Base-by-base conservation (phyloP, 108 stramenopile genomes). In the Skeletonema menzelii region DNA sequence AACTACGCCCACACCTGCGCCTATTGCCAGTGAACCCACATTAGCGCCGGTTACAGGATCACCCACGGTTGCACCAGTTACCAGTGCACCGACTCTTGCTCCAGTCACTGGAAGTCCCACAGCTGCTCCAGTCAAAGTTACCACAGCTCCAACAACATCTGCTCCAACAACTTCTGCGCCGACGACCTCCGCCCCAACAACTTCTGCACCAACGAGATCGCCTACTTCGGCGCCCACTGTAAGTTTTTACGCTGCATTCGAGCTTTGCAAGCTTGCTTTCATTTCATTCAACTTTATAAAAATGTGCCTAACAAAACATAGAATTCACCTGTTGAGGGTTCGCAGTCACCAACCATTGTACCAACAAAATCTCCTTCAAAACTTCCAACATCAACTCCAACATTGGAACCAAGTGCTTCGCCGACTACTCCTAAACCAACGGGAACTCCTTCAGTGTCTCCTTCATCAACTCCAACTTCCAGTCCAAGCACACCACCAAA, bases 301-400 rank as follows among this genome's bases (percentile, higher is more conserved):
- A 22, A 4, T 24, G 19, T 24, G 19, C 22, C 49, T 53, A 53
- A 17, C 44, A 15, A 46, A 46, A 14, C 31, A 32, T 27, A 62
- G 28, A 40, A 27, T 20, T 20, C 70, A 12, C 70, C 70, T 30
- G 61, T 62, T 26, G 7, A 20, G 64, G 40, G 28, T 6, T 56
- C 69, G 14, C 42, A 49, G 37, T 11, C 59, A 38, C 69, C 75
- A 38, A 75, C 74, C 8, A 12, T 12, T 32, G 27, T 7, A 28
- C 69, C 68, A 56, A 63, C 75, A 56, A 26, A 30, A 42, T 37
- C 59, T 14, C 55, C 73, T 2, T 38, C 72, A 38, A 35, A 20
- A 11, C 27, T 8, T 13, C 73, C 77, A 46, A 44, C 66, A 40
- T 0, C 32, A 13, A 12, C 20, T 31, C 61, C 71, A 8, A 11